phyloP scores from a whole-genome alignment of 108 stramenopile genomes.

The Chaetoceros tenuissimus region DNA sequence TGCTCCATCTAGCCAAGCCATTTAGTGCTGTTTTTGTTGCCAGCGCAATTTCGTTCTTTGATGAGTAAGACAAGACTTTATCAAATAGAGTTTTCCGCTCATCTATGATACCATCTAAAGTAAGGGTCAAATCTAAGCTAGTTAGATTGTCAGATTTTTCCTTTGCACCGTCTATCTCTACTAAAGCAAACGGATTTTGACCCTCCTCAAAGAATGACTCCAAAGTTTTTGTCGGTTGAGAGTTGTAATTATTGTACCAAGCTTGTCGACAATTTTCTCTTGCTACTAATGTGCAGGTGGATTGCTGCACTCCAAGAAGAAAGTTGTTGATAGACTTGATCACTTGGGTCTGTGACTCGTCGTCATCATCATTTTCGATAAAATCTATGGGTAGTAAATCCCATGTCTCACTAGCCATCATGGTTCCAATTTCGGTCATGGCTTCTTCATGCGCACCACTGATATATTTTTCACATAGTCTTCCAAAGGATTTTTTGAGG shows the following conservation, averaged over 20 bases:
- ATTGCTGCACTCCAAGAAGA: slow-evolving; percentile 1
- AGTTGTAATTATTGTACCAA: slow-evolving; percentile 4
- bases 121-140: slow-evolving; percentile 13
- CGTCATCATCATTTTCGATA: neutral
- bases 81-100: slow-evolving; percentile 8
- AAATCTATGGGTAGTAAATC: slow-evolving; percentile 24
- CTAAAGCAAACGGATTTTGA: neutral
- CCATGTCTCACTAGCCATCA: slow-evolving; percentile 60
- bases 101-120: slow-evolving; percentile 15
- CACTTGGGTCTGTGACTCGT: slow-evolving; percentile 4
- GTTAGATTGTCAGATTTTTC: neutral
- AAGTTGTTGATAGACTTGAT: slow-evolving; percentile 4
- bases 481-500: slow-evolving; percentile 16
- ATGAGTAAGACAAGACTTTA: slow-evolving; percentile 15
- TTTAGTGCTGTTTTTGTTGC: slow-evolving; percentile 14
- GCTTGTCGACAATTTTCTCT: neutral
- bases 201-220: neutral
- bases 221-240: neutral
- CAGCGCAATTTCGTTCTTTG: neutral
- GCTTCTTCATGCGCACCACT: slow-evolving; percentile 62
- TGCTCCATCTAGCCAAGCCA: slow-evolving; percentile 45
- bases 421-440: slow-evolving; percentile 57
- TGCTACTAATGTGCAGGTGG: neutral
- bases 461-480: slow-evolving; percentile 39
- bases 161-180: neutral